A percentile compares a stretch with the other conserved stretches of the same genome.
Evolutionary conservation across 2,329 filamentous ascomycete species (phyloP).

Genomic region (Talaromyces sp.): DNA sequence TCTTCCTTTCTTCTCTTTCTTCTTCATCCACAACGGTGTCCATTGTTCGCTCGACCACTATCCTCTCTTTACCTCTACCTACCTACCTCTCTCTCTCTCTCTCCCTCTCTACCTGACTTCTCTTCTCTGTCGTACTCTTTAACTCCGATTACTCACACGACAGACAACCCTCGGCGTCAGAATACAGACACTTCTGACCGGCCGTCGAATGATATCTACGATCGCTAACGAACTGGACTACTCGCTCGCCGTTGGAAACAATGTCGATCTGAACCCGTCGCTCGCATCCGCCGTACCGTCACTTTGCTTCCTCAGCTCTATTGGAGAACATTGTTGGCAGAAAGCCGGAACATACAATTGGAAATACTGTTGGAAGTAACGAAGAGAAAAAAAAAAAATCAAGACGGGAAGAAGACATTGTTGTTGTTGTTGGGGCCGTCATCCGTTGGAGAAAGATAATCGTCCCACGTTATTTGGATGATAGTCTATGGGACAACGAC

Average conservation of each 20-base stretch:
- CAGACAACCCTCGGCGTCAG: constrained; percentile 18
- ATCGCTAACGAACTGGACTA: constrained; percentile 2
- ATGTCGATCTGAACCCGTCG: constrained; percentile 12
- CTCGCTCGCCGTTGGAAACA: constrained; percentile 2
- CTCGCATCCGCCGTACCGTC: background rate
- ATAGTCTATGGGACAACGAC: constrained; percentile 10
- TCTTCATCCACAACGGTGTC: constrained; percentile 21
- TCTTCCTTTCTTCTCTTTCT: constrained; percentile 15
- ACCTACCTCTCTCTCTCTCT: constrained; percentile 17
- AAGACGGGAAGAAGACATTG: background rate
- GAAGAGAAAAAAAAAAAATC: too few species aligned
- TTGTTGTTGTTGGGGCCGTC: background rate
- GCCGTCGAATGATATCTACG: background rate
- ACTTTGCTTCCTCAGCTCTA: background rate
- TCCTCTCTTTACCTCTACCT: constrained; percentile 17
- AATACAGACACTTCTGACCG: background rate
- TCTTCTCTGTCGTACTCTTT: constrained; percentile 13
- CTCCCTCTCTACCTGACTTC: constrained; percentile 24
- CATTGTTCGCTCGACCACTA: constrained; percentile 15
- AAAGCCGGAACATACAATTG: background rate
- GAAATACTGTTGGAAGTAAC: background rate
- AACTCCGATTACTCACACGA: constrained; percentile 2
- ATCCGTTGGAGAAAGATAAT: constrained; percentile 4
- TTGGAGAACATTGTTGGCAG: background rate
- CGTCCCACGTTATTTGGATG: constrained; percentile 14